Evolutionary conservation across 1,284 basidiomycete genomes (phyloP), one percentile per base, ranked within the genome.

Genomic region (Ganoderma meredithae): DNA sequence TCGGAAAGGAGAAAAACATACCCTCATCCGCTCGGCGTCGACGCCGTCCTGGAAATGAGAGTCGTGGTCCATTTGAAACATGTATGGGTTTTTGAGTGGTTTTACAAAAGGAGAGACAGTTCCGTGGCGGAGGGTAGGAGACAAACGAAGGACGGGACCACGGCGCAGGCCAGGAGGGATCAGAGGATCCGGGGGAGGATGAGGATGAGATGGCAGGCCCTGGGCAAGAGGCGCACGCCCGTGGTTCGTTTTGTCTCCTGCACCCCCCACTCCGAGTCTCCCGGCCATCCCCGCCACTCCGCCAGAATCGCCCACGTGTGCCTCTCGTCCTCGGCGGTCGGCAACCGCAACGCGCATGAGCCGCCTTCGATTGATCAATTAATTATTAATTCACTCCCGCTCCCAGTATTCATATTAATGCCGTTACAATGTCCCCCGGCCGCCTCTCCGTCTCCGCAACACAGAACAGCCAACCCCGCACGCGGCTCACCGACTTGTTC

Each of bases 51-150:
- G 66, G 72, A 72, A 68, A 73, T 71, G 63, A 69, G 76, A 71
- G 71, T 75, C 72, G 71, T 73, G 78, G 80, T 81, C 80, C 79
- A 80, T 79, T 69, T 70, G 74, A 47, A 63, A 41, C 62, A 62
- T 69, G 66, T 69, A 59, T 70, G 64, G 69, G 62, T 73, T 69
- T 73, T 74, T 69, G 70, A 63, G 60, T 63, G 64, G 36, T 43
- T 63, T 67, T 68, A 66, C 71, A 68, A 71, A 84, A 83, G 70
- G 84, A 85, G 76, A 72, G 84, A 78, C 76, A 72, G 66, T 75
- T 74, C 77, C 76, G 75, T 39, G 61, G 69, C 77, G 77, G 79
- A 80, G 72, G 69, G 79, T 79, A 77, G 65, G 72, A 62, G 62
- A 65, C 67, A 82, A 80, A 79, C 71, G 79, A 81, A 77, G 69